Conservation (phyloP, 192 early-diverging fungal species). For the Backusella parvicylindrica region DNA sequence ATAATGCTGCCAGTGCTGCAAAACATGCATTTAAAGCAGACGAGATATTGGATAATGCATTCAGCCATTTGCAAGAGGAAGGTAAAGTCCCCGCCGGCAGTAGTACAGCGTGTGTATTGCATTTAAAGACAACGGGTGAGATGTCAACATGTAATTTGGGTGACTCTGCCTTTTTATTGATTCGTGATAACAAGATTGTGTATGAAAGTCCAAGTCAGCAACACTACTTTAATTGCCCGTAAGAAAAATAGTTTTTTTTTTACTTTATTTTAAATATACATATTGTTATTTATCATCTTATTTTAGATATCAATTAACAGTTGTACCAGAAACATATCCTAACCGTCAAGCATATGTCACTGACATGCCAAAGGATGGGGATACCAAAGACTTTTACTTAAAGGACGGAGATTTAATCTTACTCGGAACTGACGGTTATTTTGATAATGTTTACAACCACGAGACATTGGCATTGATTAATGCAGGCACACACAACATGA, state of each 20-base stretch:
- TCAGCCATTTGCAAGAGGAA: conserved; percentile 40
- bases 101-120: conserved; percentile 56
- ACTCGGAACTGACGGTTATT: conserved; percentile 58
- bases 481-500: conserved; percentile 15
- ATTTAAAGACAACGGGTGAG: conserved; percentile 48
- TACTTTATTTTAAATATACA: too few species aligned
- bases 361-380: conserved; percentile 55
- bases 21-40: conserved; percentile 47
- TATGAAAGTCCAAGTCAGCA: conserved; percentile 59
- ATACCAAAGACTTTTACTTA: conserved; percentile 44
- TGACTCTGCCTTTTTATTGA: conserved; percentile 54
- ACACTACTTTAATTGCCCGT: conserved; percentile 62
- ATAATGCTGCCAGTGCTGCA: conserved; percentile 51
- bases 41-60: conserved; percentile 48
- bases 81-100: conserved; percentile 55
- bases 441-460: conserved; percentile 57
- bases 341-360: conserved; percentile 45
- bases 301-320: conserved; percentile 53
- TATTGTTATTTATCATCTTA: too few species aligned
- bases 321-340: conserved; percentile 52
- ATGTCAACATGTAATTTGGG: conserved; percentile 53
- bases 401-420: conserved; percentile 59
- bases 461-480: conserved; percentile 53
- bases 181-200: conserved; percentile 49
- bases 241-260: not conserved